phyloP scores from a whole-genome alignment of 75 land plant species.

The Isoetes taiwanensis region DNA sequence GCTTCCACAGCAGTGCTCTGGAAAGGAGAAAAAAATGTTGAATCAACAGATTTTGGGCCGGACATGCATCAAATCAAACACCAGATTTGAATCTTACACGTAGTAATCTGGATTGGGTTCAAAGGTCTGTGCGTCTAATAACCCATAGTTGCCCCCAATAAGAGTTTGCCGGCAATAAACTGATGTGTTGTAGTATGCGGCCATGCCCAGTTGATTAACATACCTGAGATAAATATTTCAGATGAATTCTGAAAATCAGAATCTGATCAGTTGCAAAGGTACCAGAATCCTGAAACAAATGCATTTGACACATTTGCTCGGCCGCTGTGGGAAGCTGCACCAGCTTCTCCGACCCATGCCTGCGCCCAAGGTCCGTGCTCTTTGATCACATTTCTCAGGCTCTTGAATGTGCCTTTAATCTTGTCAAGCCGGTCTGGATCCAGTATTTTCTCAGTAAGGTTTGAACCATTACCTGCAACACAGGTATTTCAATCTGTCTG shows the following conservation, averaged over 20 bases:
- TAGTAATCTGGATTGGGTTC: slow-evolving; percentile 84
- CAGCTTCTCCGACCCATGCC: slow-evolving; percentile 92
- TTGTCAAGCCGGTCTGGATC: slow-evolving; percentile 47
- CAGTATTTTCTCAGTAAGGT: slow-evolving; percentile 56
- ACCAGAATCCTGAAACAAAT: slow-evolving; percentile 85
- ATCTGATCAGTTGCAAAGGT: too few relatives aligned
- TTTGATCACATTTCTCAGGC: slow-evolving; percentile 31
- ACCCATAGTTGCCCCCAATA: slow-evolving; percentile 81
- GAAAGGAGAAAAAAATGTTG: slow-evolving; percentile 3
- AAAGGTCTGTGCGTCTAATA: slow-evolving; percentile 51
- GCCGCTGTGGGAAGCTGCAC: slow-evolving; percentile 91
- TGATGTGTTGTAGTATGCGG: slow-evolving; percentile 44
- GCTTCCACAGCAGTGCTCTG: slow-evolving; percentile 91
- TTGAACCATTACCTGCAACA: slow-evolving; percentile 37
- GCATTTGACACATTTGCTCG: slow-evolving; percentile 56
- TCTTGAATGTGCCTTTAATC: slow-evolving; percentile 27
- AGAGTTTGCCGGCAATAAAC: slow-evolving; percentile 58
- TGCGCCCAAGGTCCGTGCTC: slow-evolving; percentile 18
- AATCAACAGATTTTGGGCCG: too few relatives aligned
- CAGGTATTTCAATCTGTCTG: background rate
- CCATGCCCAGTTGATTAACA: slow-evolving; percentile 76
- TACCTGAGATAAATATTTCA: too few relatives aligned
- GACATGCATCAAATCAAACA: too few relatives aligned
- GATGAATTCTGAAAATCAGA: too few relatives aligned
- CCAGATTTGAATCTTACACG: too few relatives aligned